phyloP scores from a whole-genome alignment of 2,329 filamentous ascomycete species.

The Ciborinia camelliae region DNA sequence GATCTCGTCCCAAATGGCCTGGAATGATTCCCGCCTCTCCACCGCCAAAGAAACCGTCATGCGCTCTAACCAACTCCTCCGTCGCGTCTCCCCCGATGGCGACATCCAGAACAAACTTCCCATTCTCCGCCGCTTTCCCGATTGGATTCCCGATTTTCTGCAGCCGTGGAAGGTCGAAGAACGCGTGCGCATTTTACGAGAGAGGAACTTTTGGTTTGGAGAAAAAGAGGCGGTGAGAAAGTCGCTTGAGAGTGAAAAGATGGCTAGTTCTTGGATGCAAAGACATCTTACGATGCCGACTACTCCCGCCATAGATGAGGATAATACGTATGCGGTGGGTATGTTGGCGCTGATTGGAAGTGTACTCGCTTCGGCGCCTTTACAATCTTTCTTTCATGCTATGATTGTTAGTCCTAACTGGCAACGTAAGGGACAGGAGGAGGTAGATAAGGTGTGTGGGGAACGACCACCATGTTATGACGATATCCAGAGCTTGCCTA shows the following conservation, averaged over 20 bases:
- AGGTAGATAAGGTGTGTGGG: slow-evolving; percentile 49
- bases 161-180: slow-evolving; percentile 23
- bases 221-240: slow-evolving; percentile 16
- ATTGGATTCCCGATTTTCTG: slow-evolving; percentile 22
- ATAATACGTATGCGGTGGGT: slow-evolving; percentile 14
- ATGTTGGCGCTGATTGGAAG: slow-evolving; percentile 17
- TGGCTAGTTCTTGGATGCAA: slow-evolving; percentile 3
- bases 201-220: slow-evolving; percentile 24
- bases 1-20: slow-evolving; percentile 19
- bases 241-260: slow-evolving; percentile 4
- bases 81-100: slow-evolving; percentile 15
- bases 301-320: background rate
- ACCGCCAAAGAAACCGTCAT: slow-evolving; percentile 20
- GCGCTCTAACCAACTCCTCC: slow-evolving; percentile 19
- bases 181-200: slow-evolving; percentile 7
- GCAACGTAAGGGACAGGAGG: slow-evolving; percentile 37
- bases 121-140: slow-evolving; percentile 18
- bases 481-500: slow-evolving; percentile 45
- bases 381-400: slow-evolving; percentile 33
- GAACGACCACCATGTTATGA: slow-evolving; percentile 45
- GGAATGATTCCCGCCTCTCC: slow-evolving; percentile 19
- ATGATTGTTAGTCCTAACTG: slow-evolving; percentile 26
- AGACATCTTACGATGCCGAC: background rate
- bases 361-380: slow-evolving; percentile 34
- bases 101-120: slow-evolving; percentile 25